A percentile compares a stretch with the other conserved stretches of the same genome.
These are phyloP conservation scores for Odonthalia washingtoniensis DNA, from an alignment of 31 red algal genomes.

Conservation along the genomic window DNA sequence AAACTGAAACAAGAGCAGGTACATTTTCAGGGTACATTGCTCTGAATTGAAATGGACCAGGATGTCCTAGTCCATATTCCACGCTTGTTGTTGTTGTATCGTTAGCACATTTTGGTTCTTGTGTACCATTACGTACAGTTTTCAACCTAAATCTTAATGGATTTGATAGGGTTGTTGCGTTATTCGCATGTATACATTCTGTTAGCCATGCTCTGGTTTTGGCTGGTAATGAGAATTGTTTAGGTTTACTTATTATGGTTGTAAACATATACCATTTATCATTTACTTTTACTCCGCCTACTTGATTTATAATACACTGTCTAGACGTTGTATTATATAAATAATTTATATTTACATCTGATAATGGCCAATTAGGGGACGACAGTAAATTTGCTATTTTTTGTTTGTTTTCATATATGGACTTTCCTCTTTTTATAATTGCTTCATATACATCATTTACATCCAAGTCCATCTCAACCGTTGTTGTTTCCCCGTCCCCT, in stretches of 20 bases:
- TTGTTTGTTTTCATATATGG: background rate
- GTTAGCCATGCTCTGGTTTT: background rate
- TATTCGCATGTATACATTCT: background rate
- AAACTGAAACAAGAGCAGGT: constrained; percentile 8
- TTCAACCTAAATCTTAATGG: background rate
- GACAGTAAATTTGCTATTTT: background rate
- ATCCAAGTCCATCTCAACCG: no score
- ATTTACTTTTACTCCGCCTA: background rate
- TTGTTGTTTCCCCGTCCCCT: no score
- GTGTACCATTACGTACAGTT: background rate
- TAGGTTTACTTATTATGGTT: background rate
- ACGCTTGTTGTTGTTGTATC: constrained; percentile 6
- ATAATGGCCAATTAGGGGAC: background rate
- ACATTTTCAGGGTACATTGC: constrained; percentile 3
- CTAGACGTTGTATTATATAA: background rate
- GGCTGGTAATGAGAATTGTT: background rate
- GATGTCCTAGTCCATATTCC: background rate
- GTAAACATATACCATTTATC: background rate
- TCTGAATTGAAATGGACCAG: background rate
- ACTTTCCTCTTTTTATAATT: no score
- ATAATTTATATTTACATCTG: background rate
- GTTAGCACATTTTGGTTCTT: background rate
- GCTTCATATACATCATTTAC: no score
- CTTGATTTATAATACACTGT: background rate
- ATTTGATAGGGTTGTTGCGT: background rate